Evolutionary conservation across 257 asterid genomes (phyloP).

Genomic region (Ilex asprella): DNA sequence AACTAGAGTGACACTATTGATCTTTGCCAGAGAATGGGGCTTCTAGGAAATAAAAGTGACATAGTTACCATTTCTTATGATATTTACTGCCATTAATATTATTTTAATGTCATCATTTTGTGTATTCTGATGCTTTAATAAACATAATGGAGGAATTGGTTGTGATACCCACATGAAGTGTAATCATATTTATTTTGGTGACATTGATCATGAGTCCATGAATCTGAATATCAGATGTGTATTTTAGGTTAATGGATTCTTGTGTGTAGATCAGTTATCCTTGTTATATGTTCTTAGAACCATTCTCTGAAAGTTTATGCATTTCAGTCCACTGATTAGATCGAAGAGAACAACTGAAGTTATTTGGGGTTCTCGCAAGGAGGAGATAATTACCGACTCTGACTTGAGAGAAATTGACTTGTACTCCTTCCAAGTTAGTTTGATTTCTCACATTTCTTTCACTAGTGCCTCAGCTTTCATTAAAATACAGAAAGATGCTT

Average conservation of each 20-base stretch:
- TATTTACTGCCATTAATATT: too few relatives aligned
- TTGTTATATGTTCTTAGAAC: neutral
- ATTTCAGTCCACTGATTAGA: constrained; percentile 74
- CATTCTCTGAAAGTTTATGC: constrained; percentile 14
- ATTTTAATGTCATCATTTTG: too few relatives aligned
- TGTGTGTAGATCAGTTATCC: neutral
- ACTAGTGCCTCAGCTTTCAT: too few relatives aligned
- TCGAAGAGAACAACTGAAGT: constrained; percentile 95
- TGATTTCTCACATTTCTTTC: neutral
- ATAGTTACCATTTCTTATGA: too few relatives aligned
- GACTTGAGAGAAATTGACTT: constrained; percentile 90
- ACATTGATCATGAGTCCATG: too few relatives aligned
- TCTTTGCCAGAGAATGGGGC: too few relatives aligned
- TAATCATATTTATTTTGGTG: neutral
- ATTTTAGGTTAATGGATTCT: neutral
- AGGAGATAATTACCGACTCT: constrained; percentile 66
- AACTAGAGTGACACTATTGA: too few relatives aligned
- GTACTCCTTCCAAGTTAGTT: constrained; percentile 85
- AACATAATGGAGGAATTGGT: too few relatives aligned
- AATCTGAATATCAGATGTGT: too few relatives aligned
- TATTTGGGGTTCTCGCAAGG: constrained; percentile 74
- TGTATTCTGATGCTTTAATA: too few relatives aligned
- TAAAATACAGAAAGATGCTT: neutral
- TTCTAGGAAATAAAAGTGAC: too few relatives aligned
- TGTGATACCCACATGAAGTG: neutral